Base-by-base conservation (phyloP, 306 rosid species). In the Elaeagnus macrophylla region DNA sequence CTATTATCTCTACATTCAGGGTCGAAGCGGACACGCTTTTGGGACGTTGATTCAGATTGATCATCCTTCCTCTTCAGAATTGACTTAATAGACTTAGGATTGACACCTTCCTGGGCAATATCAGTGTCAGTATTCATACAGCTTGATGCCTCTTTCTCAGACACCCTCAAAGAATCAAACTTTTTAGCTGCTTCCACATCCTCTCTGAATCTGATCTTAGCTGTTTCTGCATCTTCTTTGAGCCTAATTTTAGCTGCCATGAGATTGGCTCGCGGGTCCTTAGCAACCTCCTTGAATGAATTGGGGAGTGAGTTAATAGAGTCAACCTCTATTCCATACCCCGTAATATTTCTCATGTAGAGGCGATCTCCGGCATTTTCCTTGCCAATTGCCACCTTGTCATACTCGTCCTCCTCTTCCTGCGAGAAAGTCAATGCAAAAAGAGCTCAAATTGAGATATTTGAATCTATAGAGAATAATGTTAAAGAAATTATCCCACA, bases 371-470 rank as follows among this genome's bases (percentile, higher is more conserved):
- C 91, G 0, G 25, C 37, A 32, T 73, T 72, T 59, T 77, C 95
- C 54, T 70, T 67, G 7, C 95, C 93, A 56, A 84, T 61, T 55
- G 99, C 99, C 71, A 82, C 85, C 54, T 84, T 87, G 67, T 91
- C 99, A 73, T 71, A 87, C 41, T 69, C 76, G 45, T 91, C 99
- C 58, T 87, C 89, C 81, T 91, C 99, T 53, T 84, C 96, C 96
- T 91, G 75, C 83, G 73, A 5, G n/a, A 11, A 59, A 15, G 40
- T 39, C n/a, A 14, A 47, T 6, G 48, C 40, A 12, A 37, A 13
- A 51, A 16, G 8, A 67, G 42, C 49, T 14, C 49, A 45, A 45
- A 12, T 15, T 17, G 17, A 12, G 5, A 45, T 12, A 2, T 9
- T 17, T 12, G n/a, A 17, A 15, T 45, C 49, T 45, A 45, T 25